Evolutionary conservation across 192 early-diverging fungal genomes (phyloP), one percentile per base, ranked within the genome.

Genomic region (Haplosporangium gracile): DNA sequence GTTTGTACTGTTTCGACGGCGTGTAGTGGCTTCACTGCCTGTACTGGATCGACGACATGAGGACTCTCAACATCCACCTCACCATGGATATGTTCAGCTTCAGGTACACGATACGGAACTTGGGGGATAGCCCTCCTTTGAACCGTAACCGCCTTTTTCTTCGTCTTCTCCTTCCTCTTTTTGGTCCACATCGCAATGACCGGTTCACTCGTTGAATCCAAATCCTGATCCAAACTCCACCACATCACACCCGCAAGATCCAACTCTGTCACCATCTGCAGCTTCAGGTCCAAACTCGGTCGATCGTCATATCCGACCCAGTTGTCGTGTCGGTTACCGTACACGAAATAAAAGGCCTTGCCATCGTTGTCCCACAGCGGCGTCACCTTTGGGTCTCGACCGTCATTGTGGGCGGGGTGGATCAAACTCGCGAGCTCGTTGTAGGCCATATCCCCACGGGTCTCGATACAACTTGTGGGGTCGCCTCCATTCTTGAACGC

Each of bases 171-270:
- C 22, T 34, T 16, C 55, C 29, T 53, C 60, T 76, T 76, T 22
- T 5, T 49, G n/a, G 3, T 76, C 26, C 24, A 63, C 40, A 71
- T 55, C 6, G 82, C 39, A 1, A 20, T 20, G n/a, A n/a, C n/a
- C 18, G 65, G 45, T 8, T 76, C 36, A 38, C 83, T 85, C 9
- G 83, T 75, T 26, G 26, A 24, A 38, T 85, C 83, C 38, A 85
- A 47, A 51, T 85, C 83, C 78, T 80, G 78, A 53, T 85, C 83
- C 29, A 85, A 55, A 34, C 83, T 85, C 83, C 83, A 80, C 83
- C 83, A 85, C 83, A 80, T 85, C 20, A 80, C 78, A 8, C 83
- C 83, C 3, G 83, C 83, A 7, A 85, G 57, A 26, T 80, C 49
- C 5, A 76, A 38, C 47, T 85, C 83, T 16, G 78, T 79, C 36